Conservation (phyloP, 192 early-diverging fungal genomes). For the Oehlia diaphana region DNA sequence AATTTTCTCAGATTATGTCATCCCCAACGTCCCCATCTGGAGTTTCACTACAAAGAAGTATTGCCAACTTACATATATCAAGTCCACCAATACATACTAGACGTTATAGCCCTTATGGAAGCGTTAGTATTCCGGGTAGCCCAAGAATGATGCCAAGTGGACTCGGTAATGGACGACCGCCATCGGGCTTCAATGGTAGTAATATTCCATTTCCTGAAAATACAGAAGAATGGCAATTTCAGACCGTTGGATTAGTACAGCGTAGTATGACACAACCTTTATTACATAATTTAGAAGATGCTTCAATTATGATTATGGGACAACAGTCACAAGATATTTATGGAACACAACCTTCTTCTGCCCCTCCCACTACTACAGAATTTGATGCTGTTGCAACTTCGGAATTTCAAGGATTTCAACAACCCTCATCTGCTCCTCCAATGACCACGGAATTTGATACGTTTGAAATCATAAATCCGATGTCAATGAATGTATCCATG, state of each 20-base stretch:
- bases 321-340: slow-evolving; percentile 13
- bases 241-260: slow-evolving; percentile 6
- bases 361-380: slow-evolving; percentile 32
- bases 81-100: slow-evolving; percentile 37
- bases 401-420: slow-evolving; percentile 27
- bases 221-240: slow-evolving; percentile 22
- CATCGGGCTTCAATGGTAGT: slow-evolving; percentile 13
- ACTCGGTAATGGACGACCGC: slow-evolving; percentile 29
- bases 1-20: slow-evolving; percentile 29
- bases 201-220: slow-evolving; percentile 2
- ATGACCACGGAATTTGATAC: slow-evolving; percentile 24
- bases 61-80: slow-evolving; percentile 44
- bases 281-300: slow-evolving; percentile 1
- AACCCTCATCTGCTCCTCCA: slow-evolving; percentile 23
- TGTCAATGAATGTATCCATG: slow-evolving; percentile 8
- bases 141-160: slow-evolving; percentile 30
- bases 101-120: slow-evolving; percentile 30
- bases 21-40: slow-evolving; percentile 29
- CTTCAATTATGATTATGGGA: slow-evolving; percentile 7
- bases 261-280: not conserved
- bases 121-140: slow-evolving; percentile 34
- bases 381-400: slow-evolving; percentile 28
- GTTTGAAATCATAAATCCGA: slow-evolving; percentile 21
- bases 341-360: slow-evolving; percentile 29
- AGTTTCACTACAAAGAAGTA: slow-evolving; percentile 36